Base-by-base conservation (phyloP, 495 filamentous ascomycete genomes). In the Achaetomiella virescens region DNA sequence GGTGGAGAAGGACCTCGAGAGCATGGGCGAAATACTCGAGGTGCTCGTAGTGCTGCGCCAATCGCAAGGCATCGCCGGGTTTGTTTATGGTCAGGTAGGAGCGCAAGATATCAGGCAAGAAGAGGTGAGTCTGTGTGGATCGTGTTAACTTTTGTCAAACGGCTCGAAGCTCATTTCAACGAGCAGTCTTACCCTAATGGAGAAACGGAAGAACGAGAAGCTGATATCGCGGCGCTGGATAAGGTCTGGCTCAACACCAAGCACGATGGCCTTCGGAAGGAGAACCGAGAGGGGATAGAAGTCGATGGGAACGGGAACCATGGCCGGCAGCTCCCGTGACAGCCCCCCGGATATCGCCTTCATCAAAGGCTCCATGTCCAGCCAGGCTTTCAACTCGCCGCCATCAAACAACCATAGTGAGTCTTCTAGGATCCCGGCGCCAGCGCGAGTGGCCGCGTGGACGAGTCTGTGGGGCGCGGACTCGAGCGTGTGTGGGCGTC, bases 401-500 rank as follows among this genome's bases (percentile, higher is more conserved):
- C 95, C 93, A 64, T 96, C 90, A 70, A 97, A 97, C 43, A 87
- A 81, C 93, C 93, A 99, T 1, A 99, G 75, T 9, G 92, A 97
- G 72, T 97, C 91, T 33, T 81, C 78, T 24, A 97, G 78, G 25
- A 75, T 84, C 45, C 75, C 69, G 14, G 72, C 76, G n/a, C 72
- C 62, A 17, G 54, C 62, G 6, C 71, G 65, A 15, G 55, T 60
- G n/a, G 61, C 54, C 5, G 64, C 60, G 11, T 57, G 63, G 40
- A 50, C 15, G 24, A 52, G 56, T 25, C 58, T 53, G 24, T 65
- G 62, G 10, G 58, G 55, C 4, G 61, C 41, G 9, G 69, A 53
- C 11, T 67, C 68, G 8, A 70, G 45, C 24, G 81, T 29, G 11
- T 43, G 80, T 18, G 82, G 79, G 57, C 91, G 61, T 99, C 95